Conservation (phyloP, 1,284 basidiomycete species). For the Ganoderma leucocontextum region DNA sequence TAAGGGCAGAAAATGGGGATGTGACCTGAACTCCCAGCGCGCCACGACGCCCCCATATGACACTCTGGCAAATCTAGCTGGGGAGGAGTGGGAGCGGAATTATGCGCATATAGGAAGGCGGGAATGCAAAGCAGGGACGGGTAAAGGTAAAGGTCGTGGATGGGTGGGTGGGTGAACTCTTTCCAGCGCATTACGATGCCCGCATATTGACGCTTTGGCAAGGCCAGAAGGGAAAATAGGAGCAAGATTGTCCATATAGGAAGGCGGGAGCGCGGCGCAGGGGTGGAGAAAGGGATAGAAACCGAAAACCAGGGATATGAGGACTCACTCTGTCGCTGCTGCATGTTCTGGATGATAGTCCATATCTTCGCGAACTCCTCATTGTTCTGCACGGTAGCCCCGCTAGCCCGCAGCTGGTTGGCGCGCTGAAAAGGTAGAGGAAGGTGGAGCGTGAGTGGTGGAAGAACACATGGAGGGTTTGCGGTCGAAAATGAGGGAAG, state of each 20-base stretch:
- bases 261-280: too few species aligned
- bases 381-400: slow-evolving; percentile 46
- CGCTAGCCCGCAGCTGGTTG: slow-evolving; percentile 41
- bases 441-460: not conserved
- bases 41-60: not conserved
- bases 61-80: not conserved
- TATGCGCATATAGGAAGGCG: not conserved
- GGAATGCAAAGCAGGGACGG: not conserved
- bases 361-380: slow-evolving; percentile 46
- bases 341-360: slow-evolving; percentile 40
- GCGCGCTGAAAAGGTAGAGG: slow-evolving; percentile 41
- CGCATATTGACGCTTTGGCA: not conserved
- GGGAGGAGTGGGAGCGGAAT: not conserved
- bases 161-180: not conserved
- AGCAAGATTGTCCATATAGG: not conserved
- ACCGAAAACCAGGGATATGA: not conserved
- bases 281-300: not conserved
- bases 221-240: not conserved
- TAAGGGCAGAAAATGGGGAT: not conserved
- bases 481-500: not conserved
- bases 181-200: not conserved
- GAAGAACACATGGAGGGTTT: not conserved
- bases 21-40: not conserved
- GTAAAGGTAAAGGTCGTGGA: not conserved
- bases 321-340: slow-evolving; percentile 39